Percentiles rank a stretch among this genome's conserved stretches.
Evolutionary conservation across 1,284 basidiomycete species (phyloP).

Genomic region (Inonotus obliquus): DNA sequence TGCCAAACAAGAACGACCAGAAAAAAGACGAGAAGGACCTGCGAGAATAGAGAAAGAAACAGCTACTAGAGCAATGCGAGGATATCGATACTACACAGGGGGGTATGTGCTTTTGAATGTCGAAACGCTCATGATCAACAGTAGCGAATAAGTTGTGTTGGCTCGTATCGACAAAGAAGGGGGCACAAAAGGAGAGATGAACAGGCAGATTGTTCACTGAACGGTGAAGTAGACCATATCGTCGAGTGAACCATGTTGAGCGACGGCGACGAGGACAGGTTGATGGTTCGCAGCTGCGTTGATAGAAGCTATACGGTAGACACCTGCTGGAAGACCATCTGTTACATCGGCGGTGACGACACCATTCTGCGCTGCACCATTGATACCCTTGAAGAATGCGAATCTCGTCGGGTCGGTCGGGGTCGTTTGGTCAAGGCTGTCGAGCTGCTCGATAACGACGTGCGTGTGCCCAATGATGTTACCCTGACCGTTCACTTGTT

Average conservation of each 20-base stretch:
- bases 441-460: slow-evolving; percentile 57
- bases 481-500: slow-evolving; percentile 52
- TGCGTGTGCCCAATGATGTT: slow-evolving; percentile 59
- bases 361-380: slow-evolving; percentile 41
- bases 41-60: not conserved
- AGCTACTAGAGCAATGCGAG: not conserved
- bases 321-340: slow-evolving; percentile 53
- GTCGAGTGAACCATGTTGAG: slow-evolving; percentile 58
- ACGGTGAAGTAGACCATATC: slow-evolving; percentile 60
- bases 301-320: slow-evolving; percentile 52
- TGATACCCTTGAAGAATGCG: slow-evolving; percentile 69
- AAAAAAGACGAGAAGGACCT: not conserved
- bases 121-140: slow-evolving; percentile 4
- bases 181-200: not conserved
- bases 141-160: not conserved
- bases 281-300: slow-evolving; percentile 57
- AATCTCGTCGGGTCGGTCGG: slow-evolving; percentile 55
- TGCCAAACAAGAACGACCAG: not conserved
- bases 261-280: slow-evolving; percentile 47
- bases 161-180: not conserved
- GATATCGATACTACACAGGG: not conserved
- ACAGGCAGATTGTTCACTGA: not conserved
- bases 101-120: not conserved
- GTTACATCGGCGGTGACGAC: slow-evolving; percentile 51
- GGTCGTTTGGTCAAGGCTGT: slow-evolving; percentile 46